Evolutionary conservation across 148 eudicot genomes (phyloP).

Genomic region (Chenopodium album): DNA sequence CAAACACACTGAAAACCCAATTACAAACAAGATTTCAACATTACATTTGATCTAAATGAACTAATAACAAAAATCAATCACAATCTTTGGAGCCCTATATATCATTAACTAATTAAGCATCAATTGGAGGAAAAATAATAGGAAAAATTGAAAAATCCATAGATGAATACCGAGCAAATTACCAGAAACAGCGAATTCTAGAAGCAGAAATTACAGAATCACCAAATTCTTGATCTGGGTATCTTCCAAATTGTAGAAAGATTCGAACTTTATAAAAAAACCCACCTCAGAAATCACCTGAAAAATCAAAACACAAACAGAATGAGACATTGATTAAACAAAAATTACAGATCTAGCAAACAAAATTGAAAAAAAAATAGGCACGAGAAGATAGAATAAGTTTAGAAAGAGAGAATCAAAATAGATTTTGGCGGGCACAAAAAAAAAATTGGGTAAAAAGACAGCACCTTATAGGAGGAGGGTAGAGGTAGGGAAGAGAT

Average conservation of each 20-base stretch:
- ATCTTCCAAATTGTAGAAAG: background rate
- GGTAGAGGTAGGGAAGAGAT: constrained; percentile 33
- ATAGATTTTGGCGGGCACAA: constrained; percentile 25
- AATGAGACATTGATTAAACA: constrained; percentile 19
- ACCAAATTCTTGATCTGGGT: constrained; percentile 20
- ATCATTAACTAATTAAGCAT: constrained; percentile 10
- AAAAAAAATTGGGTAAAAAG: constrained; percentile 1
- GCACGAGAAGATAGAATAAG: background rate
- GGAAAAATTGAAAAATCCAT: background rate
- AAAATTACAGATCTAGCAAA: constrained; percentile 7
- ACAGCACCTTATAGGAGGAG: constrained; percentile 12
- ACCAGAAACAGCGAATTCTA: constrained; percentile 4
- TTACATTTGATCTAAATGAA: background rate
- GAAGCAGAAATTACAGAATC: constrained; percentile 16
- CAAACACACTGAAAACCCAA: background rate
- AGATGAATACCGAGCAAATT: constrained; percentile 3
- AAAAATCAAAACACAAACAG: constrained; percentile 19
- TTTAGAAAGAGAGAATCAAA: background rate
- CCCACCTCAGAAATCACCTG: constrained; percentile 30
- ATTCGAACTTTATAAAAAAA: constrained; percentile 11
- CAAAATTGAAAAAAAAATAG: background rate
- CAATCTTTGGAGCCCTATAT: background rate
- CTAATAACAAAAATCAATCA: background rate
- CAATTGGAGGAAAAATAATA: background rate
- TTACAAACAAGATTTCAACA: background rate